A percentile compares a stretch with the other conserved stretches of the same genome.
Evolutionary conservation across 768 basidiomycete species (phyloP).

Genomic region (Rhizopogon rudus): DNA sequence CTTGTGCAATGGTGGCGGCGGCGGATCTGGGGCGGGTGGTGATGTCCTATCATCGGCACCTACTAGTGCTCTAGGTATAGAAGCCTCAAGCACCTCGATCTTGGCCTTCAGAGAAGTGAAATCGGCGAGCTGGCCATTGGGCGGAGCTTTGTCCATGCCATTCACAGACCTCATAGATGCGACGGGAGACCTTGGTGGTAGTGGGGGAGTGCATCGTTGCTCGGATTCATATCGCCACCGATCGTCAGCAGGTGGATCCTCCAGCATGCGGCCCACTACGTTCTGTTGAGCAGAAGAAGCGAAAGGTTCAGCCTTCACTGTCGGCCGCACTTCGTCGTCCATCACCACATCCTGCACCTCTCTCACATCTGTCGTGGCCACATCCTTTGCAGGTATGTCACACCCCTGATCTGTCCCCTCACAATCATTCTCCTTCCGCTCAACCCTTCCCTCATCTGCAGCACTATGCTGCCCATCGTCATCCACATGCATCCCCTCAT

Average conservation of each 20-base stretch:
- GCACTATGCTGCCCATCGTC: conserved; percentile 11
- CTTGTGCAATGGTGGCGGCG: neutral
- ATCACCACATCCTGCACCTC: conserved; percentile 9
- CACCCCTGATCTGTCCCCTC: neutral
- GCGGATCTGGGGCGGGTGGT: neutral
- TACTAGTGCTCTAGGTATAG: neutral
- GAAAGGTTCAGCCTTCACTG: neutral
- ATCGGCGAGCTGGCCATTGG: neutral
- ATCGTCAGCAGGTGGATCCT: neutral
- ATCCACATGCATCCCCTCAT: conserved; percentile 6
- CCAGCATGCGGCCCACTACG: neutral
- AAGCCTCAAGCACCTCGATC: neutral
- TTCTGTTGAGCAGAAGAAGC: neutral
- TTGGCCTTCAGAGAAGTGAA: neutral
- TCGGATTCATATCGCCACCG: neutral
- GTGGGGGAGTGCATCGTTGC: neutral
- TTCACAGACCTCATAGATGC: neutral
- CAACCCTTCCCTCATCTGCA: conserved; percentile 1
- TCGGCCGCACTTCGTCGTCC: conserved; percentile 4
- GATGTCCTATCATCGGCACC: neutral
- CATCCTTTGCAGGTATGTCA: neutral
- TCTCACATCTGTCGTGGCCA: neutral
- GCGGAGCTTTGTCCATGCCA: neutral
- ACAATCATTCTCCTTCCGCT: neutral
- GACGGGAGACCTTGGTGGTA: neutral